These are phyloP conservation scores for Sordariomycetes sp. DNA, from an alignment of 2,329 filamentous ascomycete species.

Conservation along the genomic window DNA sequence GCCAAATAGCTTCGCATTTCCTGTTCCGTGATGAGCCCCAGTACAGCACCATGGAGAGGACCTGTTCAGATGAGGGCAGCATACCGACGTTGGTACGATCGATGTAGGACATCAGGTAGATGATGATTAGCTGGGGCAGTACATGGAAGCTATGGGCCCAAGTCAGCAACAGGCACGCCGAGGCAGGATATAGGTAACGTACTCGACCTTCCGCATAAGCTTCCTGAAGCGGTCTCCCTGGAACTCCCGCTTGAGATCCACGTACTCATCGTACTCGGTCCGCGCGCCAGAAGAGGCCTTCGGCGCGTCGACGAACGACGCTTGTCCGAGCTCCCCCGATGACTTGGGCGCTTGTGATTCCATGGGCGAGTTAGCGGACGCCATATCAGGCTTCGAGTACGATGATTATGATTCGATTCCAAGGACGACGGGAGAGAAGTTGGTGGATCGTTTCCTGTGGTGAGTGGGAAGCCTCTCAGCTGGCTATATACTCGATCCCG, in stretches of 20 bases:
- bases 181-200: background rate
- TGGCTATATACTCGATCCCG: no score
- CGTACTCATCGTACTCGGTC: background rate
- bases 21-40: background rate
- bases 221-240: background rate
- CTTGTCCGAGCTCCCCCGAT: no score
- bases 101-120: slow-evolving; percentile 61
- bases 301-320: no score
- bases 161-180: background rate
- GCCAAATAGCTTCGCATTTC: background rate
- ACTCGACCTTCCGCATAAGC: background rate
- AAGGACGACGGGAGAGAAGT: no score
- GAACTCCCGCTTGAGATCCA: background rate
- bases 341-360: no score
- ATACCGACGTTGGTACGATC: slow-evolving; percentile 69
- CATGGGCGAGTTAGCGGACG: no score
- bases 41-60: no score
- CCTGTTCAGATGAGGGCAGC: background rate
- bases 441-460: no score
- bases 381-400: no score
- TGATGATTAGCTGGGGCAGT: slow-evolving; percentile 40
- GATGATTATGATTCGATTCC: no score
- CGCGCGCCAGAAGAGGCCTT: no score
- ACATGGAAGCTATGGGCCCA: background rate
- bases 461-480: no score